Percentiles rank a stretch among this genome's conserved stretches.
Conservation (phyloP, 306 rosid genomes). For the Ceratonia siliqua region DNA sequence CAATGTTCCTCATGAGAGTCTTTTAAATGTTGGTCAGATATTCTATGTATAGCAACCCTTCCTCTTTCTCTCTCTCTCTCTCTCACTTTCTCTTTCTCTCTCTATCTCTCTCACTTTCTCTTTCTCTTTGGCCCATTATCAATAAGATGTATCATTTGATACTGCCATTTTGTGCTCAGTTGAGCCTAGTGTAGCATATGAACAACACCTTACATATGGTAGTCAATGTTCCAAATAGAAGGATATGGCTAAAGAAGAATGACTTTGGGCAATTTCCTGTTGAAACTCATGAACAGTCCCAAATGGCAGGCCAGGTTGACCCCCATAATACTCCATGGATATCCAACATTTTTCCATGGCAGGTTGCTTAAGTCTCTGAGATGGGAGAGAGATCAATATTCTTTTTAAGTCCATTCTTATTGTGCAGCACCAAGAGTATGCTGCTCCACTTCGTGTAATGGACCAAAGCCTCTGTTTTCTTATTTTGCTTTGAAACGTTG, state of each 20-base stretch:
- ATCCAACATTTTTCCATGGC: background rate
- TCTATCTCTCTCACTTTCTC: background rate
- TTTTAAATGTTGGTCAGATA: conserved; percentile 88
- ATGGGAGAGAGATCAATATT: background rate
- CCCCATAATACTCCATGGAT: background rate
- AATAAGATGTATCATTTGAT: conserved; percentile 27
- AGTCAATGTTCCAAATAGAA: background rate
- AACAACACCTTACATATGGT: background rate
- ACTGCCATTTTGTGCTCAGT: conserved; percentile 30
- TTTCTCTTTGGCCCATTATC: background rate
- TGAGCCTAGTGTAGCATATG: conserved; percentile 27
- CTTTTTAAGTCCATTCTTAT: background rate
- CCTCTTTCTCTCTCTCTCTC: background rate
- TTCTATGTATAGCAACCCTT: conserved; percentile 64
- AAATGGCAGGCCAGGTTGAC: background rate
- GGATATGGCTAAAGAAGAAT: background rate
- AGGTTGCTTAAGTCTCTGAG: background rate
- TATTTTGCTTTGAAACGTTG: background rate
- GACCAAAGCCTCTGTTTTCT: background rate
- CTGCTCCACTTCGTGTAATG: background rate
- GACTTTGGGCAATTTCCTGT: background rate
- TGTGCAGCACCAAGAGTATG: background rate
- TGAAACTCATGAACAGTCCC: background rate
- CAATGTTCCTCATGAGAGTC: conserved; percentile 94
- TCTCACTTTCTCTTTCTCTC: background rate